Base-by-base conservation (phyloP, 148 eudicot genomes). In the Polygonum maritimum region DNA sequence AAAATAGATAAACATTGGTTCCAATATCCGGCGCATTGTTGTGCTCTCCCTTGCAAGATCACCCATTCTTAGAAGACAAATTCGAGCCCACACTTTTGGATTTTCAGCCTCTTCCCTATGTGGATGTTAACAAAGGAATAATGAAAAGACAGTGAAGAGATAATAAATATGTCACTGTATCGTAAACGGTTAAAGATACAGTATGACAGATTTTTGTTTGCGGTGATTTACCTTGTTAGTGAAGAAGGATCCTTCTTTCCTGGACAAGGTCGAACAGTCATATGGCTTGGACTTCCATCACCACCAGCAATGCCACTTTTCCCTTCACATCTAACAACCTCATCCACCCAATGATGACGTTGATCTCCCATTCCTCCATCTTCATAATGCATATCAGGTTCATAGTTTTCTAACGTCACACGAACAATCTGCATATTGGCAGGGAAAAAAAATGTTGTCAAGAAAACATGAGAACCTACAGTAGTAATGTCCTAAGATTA, bases 31-130 rank as follows among this genome's bases (percentile, higher is more conserved):
- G 22, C 97, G 97, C 90, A 93, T 84, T 21, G 96, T 92, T 71
- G 91, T 78, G 85, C 94, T 95, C 83, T 92, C 99, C 80, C 82
- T 91, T 44, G 91, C 96, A 67, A 95, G 89, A 73, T 92, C 99
- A 79, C 87, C 92, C 94, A 95, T 86, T 80, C 91, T 82, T 81
- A 92, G 96, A 62, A 92, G 81, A 82, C 97, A 92, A 77, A 95
- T 91, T 77, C 85, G 92, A 72, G 90, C 99, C 99, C 99, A 95
- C 69, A 91, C 81, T 84, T 87, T 89, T 74, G 99, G 98, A 73
- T 83, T 85, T 77, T 89, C 97, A 75, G 77, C 84, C 86, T 95
- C 99, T 81, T 90, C 97, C 73, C 99, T 92, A 79, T 39, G 72
- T 69, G 47, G 74, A 70, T 69, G 18, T 5, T 39, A 39, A 39